phyloP scores from a whole-genome alignment of 805 yeast genomes.

The Saturnispora diversa region DNA sequence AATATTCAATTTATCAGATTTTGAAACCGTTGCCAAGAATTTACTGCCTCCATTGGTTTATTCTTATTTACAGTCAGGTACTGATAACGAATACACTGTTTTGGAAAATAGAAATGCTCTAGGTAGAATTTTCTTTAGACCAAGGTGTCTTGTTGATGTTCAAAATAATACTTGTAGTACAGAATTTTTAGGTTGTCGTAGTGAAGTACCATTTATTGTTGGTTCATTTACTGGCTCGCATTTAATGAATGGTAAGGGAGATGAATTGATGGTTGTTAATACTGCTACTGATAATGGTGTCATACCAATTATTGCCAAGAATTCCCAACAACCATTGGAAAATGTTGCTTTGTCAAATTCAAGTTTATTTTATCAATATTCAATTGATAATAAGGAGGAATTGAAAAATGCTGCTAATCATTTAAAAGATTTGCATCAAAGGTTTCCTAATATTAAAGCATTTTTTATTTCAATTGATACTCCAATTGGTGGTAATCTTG shows the following conservation, averaged over 20 bases:
- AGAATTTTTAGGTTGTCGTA: constrained; percentile 55
- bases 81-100: constrained; percentile 65
- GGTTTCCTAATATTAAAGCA: constrained; percentile 50
- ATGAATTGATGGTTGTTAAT: constrained; percentile 56
- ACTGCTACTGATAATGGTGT: constrained; percentile 58
- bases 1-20: constrained; percentile 70
- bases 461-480: constrained; percentile 82
- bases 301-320: constrained; percentile 80
- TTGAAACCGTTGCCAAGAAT: constrained; percentile 75
- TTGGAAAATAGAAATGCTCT: constrained; percentile 66
- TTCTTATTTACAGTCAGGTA: constrained; percentile 81
- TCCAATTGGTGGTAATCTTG: constrained; percentile 72
- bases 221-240: constrained; percentile 87
- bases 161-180: constrained; percentile 51
- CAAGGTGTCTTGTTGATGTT: constrained; percentile 73
- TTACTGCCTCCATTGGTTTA: constrained; percentile 70
- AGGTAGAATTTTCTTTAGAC: constrained; percentile 80
- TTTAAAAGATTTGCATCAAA: constrained; percentile 18
- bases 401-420: constrained; percentile 39
- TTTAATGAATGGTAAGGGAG: constrained; percentile 83
- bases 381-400: constrained; percentile 57
- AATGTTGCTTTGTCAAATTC: constrained; percentile 60
- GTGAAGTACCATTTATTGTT: constrained; percentile 72
- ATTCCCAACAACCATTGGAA: constrained; percentile 73
- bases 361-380: constrained; percentile 74